Conservation (phyloP, 345 rosid species). For the Gossypium rotundifolium region DNA sequence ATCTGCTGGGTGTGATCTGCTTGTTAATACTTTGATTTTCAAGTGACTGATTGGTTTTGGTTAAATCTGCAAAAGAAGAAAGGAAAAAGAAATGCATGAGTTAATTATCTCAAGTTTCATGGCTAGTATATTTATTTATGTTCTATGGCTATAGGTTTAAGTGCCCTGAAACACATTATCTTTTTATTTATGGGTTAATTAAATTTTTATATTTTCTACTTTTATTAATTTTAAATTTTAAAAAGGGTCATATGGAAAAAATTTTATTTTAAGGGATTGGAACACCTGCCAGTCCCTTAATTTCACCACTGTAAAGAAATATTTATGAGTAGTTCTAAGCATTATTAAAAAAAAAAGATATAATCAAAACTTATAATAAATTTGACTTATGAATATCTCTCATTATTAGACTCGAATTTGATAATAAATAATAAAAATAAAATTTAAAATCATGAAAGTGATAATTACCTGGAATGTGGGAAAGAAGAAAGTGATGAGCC, state of each 20-base stretch:
- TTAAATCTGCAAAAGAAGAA: slow-evolving; percentile 11
- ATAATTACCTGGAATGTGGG: slow-evolving; percentile 36
- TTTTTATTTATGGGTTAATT: too few relatives aligned
- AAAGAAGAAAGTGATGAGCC: slow-evolving; percentile 24
- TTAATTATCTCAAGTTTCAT: not conserved
- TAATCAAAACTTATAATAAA: fast-evolving
- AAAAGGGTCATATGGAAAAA: fast-evolving
- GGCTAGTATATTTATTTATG: not conserved
- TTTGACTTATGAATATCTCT: too few relatives aligned
- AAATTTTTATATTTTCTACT: too few relatives aligned
- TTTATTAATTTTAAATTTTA: too few relatives aligned
- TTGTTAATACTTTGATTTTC: slow-evolving; percentile 8
- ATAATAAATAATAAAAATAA: too few relatives aligned
- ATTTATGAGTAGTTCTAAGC: fast-evolving
- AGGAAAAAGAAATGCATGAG: not conserved
- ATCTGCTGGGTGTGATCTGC: not conserved
- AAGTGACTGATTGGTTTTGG: not conserved
- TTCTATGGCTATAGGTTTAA: fast-evolving
- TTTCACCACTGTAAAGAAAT: fast-evolving
- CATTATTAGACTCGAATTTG: too few relatives aligned
- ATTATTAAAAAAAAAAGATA: too few relatives aligned
- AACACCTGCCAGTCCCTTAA: too few relatives aligned
- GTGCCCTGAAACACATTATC: fast-evolving
- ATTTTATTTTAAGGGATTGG: too few relatives aligned
- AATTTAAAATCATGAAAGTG: too few relatives aligned